These are phyloP conservation scores for Elasticomyces elasticus DNA, from an alignment of 495 filamentous ascomycete species.

Conservation along the genomic window DNA sequence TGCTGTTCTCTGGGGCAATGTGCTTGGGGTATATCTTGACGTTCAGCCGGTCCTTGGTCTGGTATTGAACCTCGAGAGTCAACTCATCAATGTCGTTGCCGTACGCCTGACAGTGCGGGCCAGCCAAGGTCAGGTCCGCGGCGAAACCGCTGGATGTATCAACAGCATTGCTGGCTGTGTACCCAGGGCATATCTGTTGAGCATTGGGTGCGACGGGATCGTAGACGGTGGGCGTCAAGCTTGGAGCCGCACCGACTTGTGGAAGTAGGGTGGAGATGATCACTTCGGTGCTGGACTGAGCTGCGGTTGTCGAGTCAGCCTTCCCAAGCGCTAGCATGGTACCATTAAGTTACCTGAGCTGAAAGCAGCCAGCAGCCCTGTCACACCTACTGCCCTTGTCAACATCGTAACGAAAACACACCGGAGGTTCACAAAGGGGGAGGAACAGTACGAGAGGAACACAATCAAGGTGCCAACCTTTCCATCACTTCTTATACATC, in stretches of 20 bases:
- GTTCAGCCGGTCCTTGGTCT: slow-evolving; percentile 21
- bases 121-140: slow-evolving; percentile 21
- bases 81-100: slow-evolving; percentile 23
- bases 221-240: slow-evolving; percentile 14
- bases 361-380: neutral
- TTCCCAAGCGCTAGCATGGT: neutral
- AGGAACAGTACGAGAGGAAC: neutral
- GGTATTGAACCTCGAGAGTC: slow-evolving; percentile 19
- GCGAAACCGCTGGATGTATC: slow-evolving; percentile 15
- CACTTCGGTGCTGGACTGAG: neutral
- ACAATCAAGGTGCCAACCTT: too few species aligned
- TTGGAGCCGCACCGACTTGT: slow-evolving; percentile 10
- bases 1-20: slow-evolving; percentile 12
- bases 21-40: slow-evolving; percentile 22
- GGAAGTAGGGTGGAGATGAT: slow-evolving; percentile 1
- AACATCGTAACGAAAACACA: neutral
- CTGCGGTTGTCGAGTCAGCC: neutral
- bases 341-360: neutral
- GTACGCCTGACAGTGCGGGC: slow-evolving; percentile 16
- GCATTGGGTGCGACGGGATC: slow-evolving; percentile 20
- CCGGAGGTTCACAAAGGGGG: neutral
- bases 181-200: slow-evolving; percentile 23
- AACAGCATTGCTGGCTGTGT: slow-evolving; percentile 13
- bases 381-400: neutral
- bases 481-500: neutral